These are phyloP conservation scores for Colletotrichum chrysophilum DNA, from an alignment of 2,329 filamentous ascomycete genomes.

Conservation along the genomic window DNA sequence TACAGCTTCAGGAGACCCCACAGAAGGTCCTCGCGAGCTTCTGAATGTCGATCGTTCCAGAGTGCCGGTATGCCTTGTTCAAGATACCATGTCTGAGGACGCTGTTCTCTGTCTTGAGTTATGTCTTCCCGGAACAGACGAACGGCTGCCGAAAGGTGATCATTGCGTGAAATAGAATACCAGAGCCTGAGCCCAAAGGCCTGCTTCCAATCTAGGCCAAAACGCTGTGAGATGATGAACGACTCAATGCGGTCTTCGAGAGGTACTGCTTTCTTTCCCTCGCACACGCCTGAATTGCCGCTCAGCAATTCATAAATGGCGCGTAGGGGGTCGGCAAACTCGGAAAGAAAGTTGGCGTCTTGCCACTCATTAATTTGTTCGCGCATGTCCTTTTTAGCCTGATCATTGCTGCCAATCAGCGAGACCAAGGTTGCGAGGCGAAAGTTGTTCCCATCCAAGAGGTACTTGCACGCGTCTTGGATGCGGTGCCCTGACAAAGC, in stretches of 20 bases:
- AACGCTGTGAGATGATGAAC: conserved; percentile 83
- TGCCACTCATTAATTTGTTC: conserved; percentile 87
- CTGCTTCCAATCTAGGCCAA: conserved; percentile 90
- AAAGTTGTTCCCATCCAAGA: conserved; percentile 78
- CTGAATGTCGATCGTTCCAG: conserved; percentile 65
- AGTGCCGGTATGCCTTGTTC: conserved; percentile 62
- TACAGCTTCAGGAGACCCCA: conserved; percentile 89
- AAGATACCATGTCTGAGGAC: conserved; percentile 74
- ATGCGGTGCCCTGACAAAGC: conserved; percentile 81
- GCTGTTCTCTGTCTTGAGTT: conserved; percentile 70
- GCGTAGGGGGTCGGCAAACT: conserved; percentile 84
- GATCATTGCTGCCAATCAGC: conserved; percentile 77
- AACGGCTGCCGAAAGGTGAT: conserved; percentile 76
- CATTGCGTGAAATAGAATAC: conserved; percentile 76
- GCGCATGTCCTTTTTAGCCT: conserved; percentile 74
- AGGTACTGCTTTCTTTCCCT: conserved; percentile 75
- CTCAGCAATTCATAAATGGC: conserved; percentile 89
- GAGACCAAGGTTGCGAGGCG: conserved; percentile 85
- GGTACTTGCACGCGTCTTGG: conserved; percentile 79
- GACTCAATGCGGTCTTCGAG: conserved; percentile 81
- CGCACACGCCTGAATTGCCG: conserved; percentile 84
- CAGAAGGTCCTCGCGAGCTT: conserved; percentile 75
- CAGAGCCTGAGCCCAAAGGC: conserved; percentile 90
- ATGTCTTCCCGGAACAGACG: conserved; percentile 77
- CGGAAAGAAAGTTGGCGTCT: conserved; percentile 80